A percentile compares a stretch with the other conserved stretches of the same genome.
These are phyloP conservation scores for Pseudocercospora macadamiae DNA, from an alignment of 2,329 filamentous ascomycete species.

Conservation along the genomic window DNA sequence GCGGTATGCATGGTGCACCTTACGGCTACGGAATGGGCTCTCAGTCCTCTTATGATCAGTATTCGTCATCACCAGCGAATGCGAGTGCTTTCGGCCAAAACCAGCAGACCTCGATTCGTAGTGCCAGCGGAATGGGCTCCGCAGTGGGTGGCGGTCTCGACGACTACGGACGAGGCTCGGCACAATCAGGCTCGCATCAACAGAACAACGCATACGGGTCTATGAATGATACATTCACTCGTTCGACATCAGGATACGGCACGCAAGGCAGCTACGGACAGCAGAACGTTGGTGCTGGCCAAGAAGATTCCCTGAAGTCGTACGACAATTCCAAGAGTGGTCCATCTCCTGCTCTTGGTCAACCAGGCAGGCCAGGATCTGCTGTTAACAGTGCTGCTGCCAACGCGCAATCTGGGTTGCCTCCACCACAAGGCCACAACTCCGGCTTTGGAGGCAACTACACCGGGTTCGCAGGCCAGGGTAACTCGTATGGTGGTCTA, in stretches of 20 bases:
- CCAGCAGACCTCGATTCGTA: conserved; percentile 45
- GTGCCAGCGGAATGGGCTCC: conserved; percentile 45
- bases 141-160: conserved; percentile 53
- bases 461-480: conserved; percentile 52
- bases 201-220: conserved; percentile 55
- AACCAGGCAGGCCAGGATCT: conserved; percentile 65
- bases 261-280: conserved; percentile 52
- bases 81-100: conserved; percentile 55
- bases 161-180: conserved; percentile 58
- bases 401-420: conserved; percentile 55
- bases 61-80: conserved; percentile 66
- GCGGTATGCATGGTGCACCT: conserved; percentile 65
- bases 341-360: conserved; percentile 62
- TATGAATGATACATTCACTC: conserved; percentile 63
- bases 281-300: conserved; percentile 48
- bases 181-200: conserved; percentile 59
- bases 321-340: conserved; percentile 59
- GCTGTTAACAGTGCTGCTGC: conserved; percentile 62
- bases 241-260: conserved; percentile 60
- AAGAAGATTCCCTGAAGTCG: conserved; percentile 60
- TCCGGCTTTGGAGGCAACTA: conserved; percentile 60
- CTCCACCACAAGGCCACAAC: conserved; percentile 58
- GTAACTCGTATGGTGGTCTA: conserved; percentile 56
- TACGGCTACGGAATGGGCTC: conserved; percentile 61
- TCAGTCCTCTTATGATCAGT: conserved; percentile 62